Percentiles rank a stretch among this genome's conserved stretches.
phyloP scores from a whole-genome alignment of 129 eudicot species.

The Scalesia atractyloides region DNA sequence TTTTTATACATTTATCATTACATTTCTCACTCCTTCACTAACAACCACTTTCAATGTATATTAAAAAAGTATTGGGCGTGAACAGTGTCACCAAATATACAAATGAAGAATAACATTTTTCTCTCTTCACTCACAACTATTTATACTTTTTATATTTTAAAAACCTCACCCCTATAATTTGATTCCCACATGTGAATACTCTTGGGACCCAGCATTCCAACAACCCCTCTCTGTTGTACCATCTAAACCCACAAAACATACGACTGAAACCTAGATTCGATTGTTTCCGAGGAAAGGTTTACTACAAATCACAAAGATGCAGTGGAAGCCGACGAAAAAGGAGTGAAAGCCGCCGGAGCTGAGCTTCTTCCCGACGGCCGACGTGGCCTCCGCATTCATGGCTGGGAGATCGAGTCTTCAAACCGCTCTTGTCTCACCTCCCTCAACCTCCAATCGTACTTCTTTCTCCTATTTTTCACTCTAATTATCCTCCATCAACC shows the following conservation, averaged over 20 bases:
- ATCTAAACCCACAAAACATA: background rate
- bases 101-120: too few relatives aligned
- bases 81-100: too few relatives aligned
- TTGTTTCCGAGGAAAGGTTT: conserved; percentile 7
- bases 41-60: too few relatives aligned
- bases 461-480: conserved; percentile 25
- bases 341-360: conserved; percentile 80
- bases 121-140: too few relatives aligned
- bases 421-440: conserved; percentile 82
- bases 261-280: conserved; percentile 16
- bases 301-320: conserved; percentile 39
- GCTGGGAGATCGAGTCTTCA: conserved; percentile 93
- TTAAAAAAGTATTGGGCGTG: too few relatives aligned
- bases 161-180: too few relatives aligned
- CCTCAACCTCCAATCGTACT: conserved; percentile 59
- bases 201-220: too few relatives aligned
- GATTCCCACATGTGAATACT: too few relatives aligned
- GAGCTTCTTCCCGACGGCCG: conserved; percentile 64
- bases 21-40: too few relatives aligned
- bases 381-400: conserved; percentile 64
- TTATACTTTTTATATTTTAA: too few relatives aligned
- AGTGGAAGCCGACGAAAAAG: conserved; percentile 66
- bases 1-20: too few relatives aligned
- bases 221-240: too few relatives aligned
- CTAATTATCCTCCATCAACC: background rate